phyloP scores from a whole-genome alignment of 306 rosid genomes.

The Corylus heterophylla region DNA sequence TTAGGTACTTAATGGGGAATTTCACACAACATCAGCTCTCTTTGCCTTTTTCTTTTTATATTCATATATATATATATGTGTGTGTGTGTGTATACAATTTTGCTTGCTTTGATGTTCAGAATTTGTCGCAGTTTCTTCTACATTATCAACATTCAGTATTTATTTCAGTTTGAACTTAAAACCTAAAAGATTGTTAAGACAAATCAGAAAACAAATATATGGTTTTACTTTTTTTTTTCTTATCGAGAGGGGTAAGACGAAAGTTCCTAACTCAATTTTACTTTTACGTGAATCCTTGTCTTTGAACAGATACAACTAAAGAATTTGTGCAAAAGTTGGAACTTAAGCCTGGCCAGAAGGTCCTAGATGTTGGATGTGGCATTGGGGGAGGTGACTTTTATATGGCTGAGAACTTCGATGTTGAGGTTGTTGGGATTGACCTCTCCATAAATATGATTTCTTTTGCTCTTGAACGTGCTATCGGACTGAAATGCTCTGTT shows the following conservation, averaged over 20 bases:
- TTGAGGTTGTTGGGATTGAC: conserved; percentile 87
- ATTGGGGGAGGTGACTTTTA: conserved; percentile 95
- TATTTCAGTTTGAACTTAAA: neutral
- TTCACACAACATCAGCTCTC: neutral
- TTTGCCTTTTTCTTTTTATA: neutral
- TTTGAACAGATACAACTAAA: conserved; percentile 78
- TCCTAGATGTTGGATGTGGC: conserved; percentile 97
- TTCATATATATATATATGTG: too few species aligned
- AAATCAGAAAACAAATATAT: neutral
- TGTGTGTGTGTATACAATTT: neutral
- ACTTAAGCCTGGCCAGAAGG: conserved; percentile 80
- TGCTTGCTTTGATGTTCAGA: neutral
- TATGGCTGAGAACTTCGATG: conserved; percentile 82
- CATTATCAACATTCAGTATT: neutral
- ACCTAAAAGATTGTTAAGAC: neutral
- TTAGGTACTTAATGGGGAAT: neutral
- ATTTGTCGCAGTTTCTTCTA: neutral
- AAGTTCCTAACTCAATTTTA: neutral
- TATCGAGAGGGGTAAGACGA: neutral
- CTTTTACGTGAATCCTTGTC: conserved; percentile 15
- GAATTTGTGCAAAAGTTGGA: conserved; percentile 76
- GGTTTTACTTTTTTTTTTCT: neutral
- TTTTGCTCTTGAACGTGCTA: conserved; percentile 80
- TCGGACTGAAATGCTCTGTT: conserved; percentile 68
- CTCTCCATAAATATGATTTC: conserved; percentile 94